Conservation (phyloP, 106 monocot species). For the Phalaenopsis equestris region DNA sequence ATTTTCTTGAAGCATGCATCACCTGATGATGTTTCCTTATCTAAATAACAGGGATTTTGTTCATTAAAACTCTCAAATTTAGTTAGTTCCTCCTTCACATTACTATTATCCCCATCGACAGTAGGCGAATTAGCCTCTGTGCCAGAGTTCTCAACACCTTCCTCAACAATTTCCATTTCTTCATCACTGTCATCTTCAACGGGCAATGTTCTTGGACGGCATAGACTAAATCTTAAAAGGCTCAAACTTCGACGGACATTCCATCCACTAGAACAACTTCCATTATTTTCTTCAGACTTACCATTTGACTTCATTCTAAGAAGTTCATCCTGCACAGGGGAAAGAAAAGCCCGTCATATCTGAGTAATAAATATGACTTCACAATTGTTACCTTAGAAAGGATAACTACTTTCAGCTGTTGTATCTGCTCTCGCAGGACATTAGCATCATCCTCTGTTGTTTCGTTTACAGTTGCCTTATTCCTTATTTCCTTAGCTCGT, state of each 20-base stretch:
- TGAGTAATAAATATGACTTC: no score
- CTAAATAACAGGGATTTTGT: neutral
- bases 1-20: neutral
- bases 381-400: neutral
- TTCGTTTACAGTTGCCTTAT: conserved; percentile 83
- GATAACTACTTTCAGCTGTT: conserved; percentile 56
- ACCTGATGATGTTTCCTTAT: neutral
- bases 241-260: conserved; percentile 66
- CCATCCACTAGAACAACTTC: conserved; percentile 54
- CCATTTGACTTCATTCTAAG: conserved; percentile 68
- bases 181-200: conserved; percentile 60
- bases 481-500: conserved; percentile 78
- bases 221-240: conserved; percentile 64
- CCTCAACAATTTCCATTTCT: conserved; percentile 86
- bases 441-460: conserved; percentile 72
- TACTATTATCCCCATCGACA: neutral
- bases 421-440: conserved; percentile 69
- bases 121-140: conserved; percentile 13
- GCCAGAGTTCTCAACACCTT: conserved; percentile 46
- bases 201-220: conserved; percentile 31
- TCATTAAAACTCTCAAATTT: conserved; percentile 2
- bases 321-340: conserved; percentile 45
- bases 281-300: conserved; percentile 22
- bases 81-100: neutral
- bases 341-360: no score